Evolutionary conservation across 2,329 filamentous ascomycete genomes (phyloP).

Genomic region (Neofusicoccum sp.): DNA sequence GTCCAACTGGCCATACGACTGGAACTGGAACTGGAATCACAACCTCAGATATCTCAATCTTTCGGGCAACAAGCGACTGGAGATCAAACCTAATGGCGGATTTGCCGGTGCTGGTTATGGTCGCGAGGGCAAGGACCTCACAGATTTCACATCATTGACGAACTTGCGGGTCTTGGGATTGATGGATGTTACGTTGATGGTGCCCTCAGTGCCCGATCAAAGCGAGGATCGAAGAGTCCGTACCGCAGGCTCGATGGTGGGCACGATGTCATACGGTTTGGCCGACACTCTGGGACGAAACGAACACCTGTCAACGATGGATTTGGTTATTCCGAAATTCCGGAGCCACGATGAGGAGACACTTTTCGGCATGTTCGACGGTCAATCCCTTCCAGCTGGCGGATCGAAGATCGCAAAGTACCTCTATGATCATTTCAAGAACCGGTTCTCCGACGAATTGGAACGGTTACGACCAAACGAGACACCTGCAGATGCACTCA

Average conservation of each 20-base stretch:
- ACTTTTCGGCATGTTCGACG: constrained; percentile 92
- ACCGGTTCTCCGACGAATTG: constrained; percentile 78
- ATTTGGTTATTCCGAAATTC: constrained; percentile 91
- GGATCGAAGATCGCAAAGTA: constrained; percentile 97
- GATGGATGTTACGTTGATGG: constrained; percentile 97
- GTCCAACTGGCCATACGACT: constrained; percentile 97
- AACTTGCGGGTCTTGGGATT: constrained; percentile 86
- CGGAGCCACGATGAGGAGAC: constrained; percentile 87
- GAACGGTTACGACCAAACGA: constrained; percentile 70
- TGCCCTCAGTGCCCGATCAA: constrained; percentile 89
- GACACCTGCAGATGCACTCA: constrained; percentile 75
- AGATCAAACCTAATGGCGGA: constrained; percentile 71
- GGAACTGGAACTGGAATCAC: constrained; percentile 99
- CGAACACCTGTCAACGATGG: constrained; percentile 92
- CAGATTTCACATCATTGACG: constrained; percentile 81
- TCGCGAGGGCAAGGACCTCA: constrained; percentile 67
- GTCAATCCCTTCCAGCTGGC: constrained; percentile 80
- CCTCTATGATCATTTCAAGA: constrained; percentile 90
- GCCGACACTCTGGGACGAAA: constrained; percentile 90
- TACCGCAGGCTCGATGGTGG: constrained; percentile 92
- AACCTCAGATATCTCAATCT: constrained; percentile 93
- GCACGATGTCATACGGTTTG: constrained; percentile 93
- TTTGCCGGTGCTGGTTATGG: constrained; percentile 53
- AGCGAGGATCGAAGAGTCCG: constrained; percentile 92
- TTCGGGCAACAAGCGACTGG: constrained; percentile 92